phyloP scores from a whole-genome alignment of 148 eudicot species.

The Diospyros lotus region DNA sequence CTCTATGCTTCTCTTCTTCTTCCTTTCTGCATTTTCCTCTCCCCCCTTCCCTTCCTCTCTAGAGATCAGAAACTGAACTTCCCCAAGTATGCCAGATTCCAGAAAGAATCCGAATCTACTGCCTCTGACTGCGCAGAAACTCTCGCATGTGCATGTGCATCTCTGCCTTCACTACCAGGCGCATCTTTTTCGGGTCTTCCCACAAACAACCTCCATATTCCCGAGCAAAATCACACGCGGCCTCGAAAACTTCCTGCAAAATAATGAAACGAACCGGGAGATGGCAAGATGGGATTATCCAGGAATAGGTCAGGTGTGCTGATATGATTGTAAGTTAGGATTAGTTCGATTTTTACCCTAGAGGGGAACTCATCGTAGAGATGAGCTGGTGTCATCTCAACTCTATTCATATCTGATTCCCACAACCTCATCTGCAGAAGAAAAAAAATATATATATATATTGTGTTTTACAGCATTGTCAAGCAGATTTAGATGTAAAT shows the following conservation, averaged over 20 bases:
- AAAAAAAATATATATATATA: no score
- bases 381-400: slow-evolving; percentile 70
- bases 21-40: no score
- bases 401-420: slow-evolving; percentile 92
- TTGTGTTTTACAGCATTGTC: slow-evolving; percentile 1
- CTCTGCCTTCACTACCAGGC: slow-evolving; percentile 69
- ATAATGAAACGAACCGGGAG: slow-evolving; percentile 3
- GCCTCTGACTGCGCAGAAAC: slow-evolving; percentile 51
- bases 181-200: slow-evolving; percentile 73
- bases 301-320: no score
- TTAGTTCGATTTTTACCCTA: slow-evolving; percentile 35
- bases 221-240: slow-evolving; percentile 87
- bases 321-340: background rate
- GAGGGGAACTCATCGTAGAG: slow-evolving; percentile 77
- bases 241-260: slow-evolving; percentile 72
- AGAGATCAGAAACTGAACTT: no score
- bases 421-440: slow-evolving; percentile 75
- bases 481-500: background rate
- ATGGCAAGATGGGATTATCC: no score
- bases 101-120: slow-evolving; percentile 6
- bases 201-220: slow-evolving; percentile 64
- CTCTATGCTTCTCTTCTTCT: no score
- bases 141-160: slow-evolving; percentile 59
- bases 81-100: no score
- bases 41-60: no score